phyloP scores from a whole-genome alignment of 2,329 filamentous ascomycete species.

The Aspergillus candidus region DNA sequence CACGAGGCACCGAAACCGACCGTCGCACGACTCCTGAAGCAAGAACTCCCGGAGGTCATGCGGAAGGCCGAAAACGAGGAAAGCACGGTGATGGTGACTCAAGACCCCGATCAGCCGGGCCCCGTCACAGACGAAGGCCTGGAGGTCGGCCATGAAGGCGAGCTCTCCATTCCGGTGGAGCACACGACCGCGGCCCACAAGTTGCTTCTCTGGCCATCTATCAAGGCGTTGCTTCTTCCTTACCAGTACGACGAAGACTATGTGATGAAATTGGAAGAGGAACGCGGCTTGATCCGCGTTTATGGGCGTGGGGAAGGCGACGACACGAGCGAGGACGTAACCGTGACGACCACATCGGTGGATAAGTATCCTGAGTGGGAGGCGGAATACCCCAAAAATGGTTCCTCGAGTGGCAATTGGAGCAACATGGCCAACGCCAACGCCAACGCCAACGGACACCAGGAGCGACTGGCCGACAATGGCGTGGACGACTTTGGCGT shows the following conservation, averaged over 20 bases:
- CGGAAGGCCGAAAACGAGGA: constrained; percentile 11
- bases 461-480: constrained; percentile 33
- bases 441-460: constrained; percentile 20
- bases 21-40: constrained; percentile 21
- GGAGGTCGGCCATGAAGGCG: constrained; percentile 39
- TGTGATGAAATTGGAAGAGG: constrained; percentile 69
- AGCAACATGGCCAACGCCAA: constrained; percentile 41
- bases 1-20: constrained; percentile 11
- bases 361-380: constrained; percentile 19
- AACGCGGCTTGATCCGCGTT: constrained; percentile 65
- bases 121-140: constrained; percentile 8
- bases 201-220: constrained; percentile 66
- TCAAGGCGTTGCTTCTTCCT: constrained; percentile 55
- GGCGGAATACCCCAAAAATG: constrained; percentile 30
- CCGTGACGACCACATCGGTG: constrained; percentile 29
- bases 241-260: constrained; percentile 60
- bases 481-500: constrained; percentile 47
- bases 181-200: constrained; percentile 88
- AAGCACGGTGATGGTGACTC: constrained; percentile 1
- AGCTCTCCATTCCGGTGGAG: constrained; percentile 70
- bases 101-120: constrained; percentile 3
- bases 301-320: constrained; percentile 74
- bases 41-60: constrained; percentile 10
- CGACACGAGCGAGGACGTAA: constrained; percentile 49
- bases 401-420: constrained; percentile 47